Percentiles rank a stretch among this genome's conserved stretches.
These are phyloP conservation scores for Aquanectria penicillioides DNA, from an alignment of 2,329 filamentous ascomycete genomes.

Conservation along the genomic window DNA sequence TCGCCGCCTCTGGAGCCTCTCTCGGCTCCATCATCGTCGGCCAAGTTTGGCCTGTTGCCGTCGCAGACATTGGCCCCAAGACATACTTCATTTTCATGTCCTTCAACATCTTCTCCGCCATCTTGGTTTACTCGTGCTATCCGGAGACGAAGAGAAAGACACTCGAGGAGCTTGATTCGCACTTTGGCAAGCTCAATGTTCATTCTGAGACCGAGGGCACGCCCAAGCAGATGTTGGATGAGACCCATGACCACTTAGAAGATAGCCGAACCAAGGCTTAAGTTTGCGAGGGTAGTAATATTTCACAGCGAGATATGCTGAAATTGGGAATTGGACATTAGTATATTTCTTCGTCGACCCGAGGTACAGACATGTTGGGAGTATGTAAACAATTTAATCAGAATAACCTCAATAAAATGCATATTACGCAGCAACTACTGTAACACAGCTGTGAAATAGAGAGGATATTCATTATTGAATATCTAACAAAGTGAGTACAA, in stretches of 20 bases:
- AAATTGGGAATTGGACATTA: no score
- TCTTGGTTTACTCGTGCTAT: slow-evolving; percentile 36
- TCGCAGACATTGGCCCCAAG: slow-evolving; percentile 58
- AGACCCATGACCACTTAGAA: slow-evolving; percentile 26
- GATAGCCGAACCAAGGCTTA: neutral
- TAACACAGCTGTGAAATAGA: no score
- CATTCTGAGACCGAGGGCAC: slow-evolving; percentile 35
- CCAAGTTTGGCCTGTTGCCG: slow-evolving; percentile 65
- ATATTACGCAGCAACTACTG: no score
- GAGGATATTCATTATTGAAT: no score
- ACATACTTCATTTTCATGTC: slow-evolving; percentile 65
- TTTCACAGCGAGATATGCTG: no score
- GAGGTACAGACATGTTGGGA: no score
- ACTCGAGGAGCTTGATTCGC: slow-evolving; percentile 32
- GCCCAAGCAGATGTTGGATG: slow-evolving; percentile 39
- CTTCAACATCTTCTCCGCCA: slow-evolving; percentile 35
- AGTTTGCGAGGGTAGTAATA: no score
- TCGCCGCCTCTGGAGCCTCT: slow-evolving; percentile 64
- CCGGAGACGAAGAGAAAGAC: slow-evolving; percentile 16
- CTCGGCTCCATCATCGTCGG: slow-evolving; percentile 64
- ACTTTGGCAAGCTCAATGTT: slow-evolving; percentile 39
- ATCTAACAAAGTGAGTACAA: no score
- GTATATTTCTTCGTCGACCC: no score
- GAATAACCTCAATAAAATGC: no score
- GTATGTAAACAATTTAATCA: no score